A percentile compares a stretch with the other conserved stretches of the same genome.
phyloP scores from a whole-genome alignment of 2,329 filamentous ascomycete genomes.

The Xylaria polymorpha region DNA sequence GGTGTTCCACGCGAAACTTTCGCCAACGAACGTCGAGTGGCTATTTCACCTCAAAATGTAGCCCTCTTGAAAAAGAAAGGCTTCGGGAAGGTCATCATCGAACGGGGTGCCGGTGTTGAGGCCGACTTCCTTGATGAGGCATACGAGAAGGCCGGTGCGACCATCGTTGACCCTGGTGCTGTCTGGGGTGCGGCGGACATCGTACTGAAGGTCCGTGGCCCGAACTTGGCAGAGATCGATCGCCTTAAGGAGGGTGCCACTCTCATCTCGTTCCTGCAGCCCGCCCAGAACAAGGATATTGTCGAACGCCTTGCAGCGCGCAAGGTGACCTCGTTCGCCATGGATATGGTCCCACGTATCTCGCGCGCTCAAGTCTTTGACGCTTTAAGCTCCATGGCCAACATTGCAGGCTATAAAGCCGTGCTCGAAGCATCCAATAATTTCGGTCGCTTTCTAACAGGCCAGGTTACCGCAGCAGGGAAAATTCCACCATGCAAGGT shows the following conservation, averaged over 20 bases:
- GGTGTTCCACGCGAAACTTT: constrained; percentile 85
- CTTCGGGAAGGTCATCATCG: constrained; percentile 79
- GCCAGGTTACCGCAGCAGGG: constrained; percentile 89
- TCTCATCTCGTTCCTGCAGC: constrained; percentile 85
- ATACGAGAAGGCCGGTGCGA: constrained; percentile 82
- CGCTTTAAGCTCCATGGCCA: constrained; percentile 91
- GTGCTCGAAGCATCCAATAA: constrained; percentile 90
- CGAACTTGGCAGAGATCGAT: constrained; percentile 75
- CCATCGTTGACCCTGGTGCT: constrained; percentile 73
- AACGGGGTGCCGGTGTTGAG: constrained; percentile 80
- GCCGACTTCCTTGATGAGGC: constrained; percentile 83
- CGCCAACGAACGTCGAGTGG: constrained; percentile 82
- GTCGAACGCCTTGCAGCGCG: constrained; percentile 78
- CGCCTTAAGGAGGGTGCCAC: constrained; percentile 76
- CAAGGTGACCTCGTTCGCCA: constrained; percentile 83
- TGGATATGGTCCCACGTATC: constrained; percentile 93
- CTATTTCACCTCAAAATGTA: constrained; percentile 86
- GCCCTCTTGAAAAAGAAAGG: constrained; percentile 86
- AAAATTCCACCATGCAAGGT: constrained; percentile 93
- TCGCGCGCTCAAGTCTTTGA: constrained; percentile 90
- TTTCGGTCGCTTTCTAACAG: constrained; percentile 88
- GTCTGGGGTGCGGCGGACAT: constrained; percentile 83
- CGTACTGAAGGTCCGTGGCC: constrained; percentile 84
- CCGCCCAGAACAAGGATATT: constrained; percentile 79
- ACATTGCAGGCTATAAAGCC: constrained; percentile 93